Base-by-base conservation (phyloP, 768 basidiomycete genomes). In the Lentinula boryana region DNA sequence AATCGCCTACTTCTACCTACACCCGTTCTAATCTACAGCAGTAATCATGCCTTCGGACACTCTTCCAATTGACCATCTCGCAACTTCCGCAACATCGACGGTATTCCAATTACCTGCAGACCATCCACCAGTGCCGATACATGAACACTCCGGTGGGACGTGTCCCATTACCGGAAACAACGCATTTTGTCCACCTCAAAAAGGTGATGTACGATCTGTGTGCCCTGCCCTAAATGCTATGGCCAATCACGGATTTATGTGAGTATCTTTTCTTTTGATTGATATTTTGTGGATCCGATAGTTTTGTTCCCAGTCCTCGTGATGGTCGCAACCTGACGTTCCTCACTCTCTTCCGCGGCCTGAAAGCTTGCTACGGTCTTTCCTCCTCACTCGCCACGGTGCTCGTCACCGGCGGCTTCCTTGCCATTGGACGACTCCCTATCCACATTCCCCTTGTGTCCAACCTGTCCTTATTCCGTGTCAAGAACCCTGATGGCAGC, bases 161-260 rank as follows among this genome's bases (percentile, higher is more conserved):
- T 62, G 61, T 27, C 61, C 61, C 12, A 16, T 56, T 16, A 21
- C 60, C 16, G 57, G 44, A 16, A 40, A 56, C 1, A 44, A 63
- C 23, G 52, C 7, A 6, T 63, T 53, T 32, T 59, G 62, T 60
- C 57, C 63, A 32, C 60, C 63, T 10, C 63, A 63, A 33, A 32
- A 54, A 27, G 59, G 60, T 40, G 79, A 80, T 56, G 63, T 67
- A 49, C 70, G 81, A 44, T 79, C 78, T 0, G 82, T 82, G 5
- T 83, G 81, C 60, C 82, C 82, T 0, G 82, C 79, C 0, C 66
- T 83, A 41, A 83, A 83, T 63, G 71, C 80, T 15, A 69, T 83
- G 5, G 80, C 82, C 1, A 83, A 83, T 63, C 81, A 83, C 40
- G 81, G 78, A 5, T 82, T 74, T 40, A 52, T 83, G 81, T 82